Percentiles rank a stretch among this genome's conserved stretches.
These are phyloP conservation scores for Annulohypoxylon truncatum DNA, from an alignment of 2,329 filamentous ascomycete genomes.

Conservation along the genomic window DNA sequence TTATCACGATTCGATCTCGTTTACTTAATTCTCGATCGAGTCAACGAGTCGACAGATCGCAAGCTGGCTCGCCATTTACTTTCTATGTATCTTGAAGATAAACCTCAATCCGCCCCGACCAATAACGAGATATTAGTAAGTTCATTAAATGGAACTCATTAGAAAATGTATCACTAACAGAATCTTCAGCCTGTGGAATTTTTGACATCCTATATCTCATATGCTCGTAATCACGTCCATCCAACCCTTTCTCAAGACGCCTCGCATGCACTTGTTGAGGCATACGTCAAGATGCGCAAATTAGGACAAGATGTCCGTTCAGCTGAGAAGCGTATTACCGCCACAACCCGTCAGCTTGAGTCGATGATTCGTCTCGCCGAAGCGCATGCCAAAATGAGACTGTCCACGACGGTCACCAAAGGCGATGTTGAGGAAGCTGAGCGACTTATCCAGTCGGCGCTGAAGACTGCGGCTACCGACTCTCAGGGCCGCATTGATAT, in stretches of 20 bases:
- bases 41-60: slow-evolving; percentile 90
- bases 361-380: slow-evolving; percentile 98
- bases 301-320: slow-evolving; percentile 88
- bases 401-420: slow-evolving; percentile 78
- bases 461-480: slow-evolving; percentile 98
- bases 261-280: slow-evolving; percentile 82
- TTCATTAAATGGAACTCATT: slow-evolving; percentile 31
- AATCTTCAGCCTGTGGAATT: slow-evolving; percentile 83
- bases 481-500: slow-evolving; percentile 94
- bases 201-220: slow-evolving; percentile 96
- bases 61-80: slow-evolving; percentile 91
- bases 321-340: slow-evolving; percentile 95
- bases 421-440: slow-evolving; percentile 91
- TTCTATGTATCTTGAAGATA: slow-evolving; percentile 96
- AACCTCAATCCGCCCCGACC: slow-evolving; percentile 82
- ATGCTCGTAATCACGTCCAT: slow-evolving; percentile 87
- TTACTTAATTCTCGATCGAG: slow-evolving; percentile 93
- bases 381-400: slow-evolving; percentile 97
- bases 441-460: slow-evolving; percentile 88
- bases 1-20: slow-evolving; percentile 97
- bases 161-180: slow-evolving; percentile 45
- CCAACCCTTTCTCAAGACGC: slow-evolving; percentile 84
- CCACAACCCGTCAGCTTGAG: slow-evolving; percentile 95
- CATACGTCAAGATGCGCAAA: slow-evolving; percentile 95
- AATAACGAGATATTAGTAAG: slow-evolving; percentile 83